Base-by-base conservation (phyloP, 2,329 filamentous ascomycete genomes). In the Microcyclosporella mali region DNA sequence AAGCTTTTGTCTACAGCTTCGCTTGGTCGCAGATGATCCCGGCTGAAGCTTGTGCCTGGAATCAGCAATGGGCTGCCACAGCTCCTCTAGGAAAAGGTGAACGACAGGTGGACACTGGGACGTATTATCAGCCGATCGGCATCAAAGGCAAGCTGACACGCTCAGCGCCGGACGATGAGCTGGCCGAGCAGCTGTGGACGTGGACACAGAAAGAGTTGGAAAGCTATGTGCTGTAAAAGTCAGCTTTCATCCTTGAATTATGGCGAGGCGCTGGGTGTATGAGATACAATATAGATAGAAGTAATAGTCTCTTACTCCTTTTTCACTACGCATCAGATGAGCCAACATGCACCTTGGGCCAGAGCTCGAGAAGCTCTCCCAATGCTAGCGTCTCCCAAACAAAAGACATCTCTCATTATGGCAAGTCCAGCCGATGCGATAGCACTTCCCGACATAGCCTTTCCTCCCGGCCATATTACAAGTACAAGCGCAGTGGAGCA, bases 81-180 rank as follows among this genome's bases (percentile, higher is more conserved):
- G 50, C 50, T 21, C 41, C 44, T 37, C 69, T 61, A 46, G 70
- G 71, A 0, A 61, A 48, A 29, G 49, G 46, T 1, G 17, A 42
- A 14, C 40, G 45, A 29, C 27, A 47, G 31, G 43, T 53, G 4
- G 37, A 40, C 28, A 49, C 18, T 25, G 50, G 50, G 9, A 33
- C n/a, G 1, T 74, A 67, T 48, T 74, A 72, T 50, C 65, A 55
- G 28, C 67, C 67, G 14, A 56, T 69, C n/a, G 67, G 62, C 0
- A 49, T 52, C 35, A 46, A 40, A 35, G 58, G 55, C 6, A 43
- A 45, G 10, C 46, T 48, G 3, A 57, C 45, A n/a, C 39, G 38
- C 4, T 44, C 46, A 18, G 56, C 50, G 3, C 44, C 46, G 33
- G 56, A 64, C 47, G 47, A 50, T 25, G 45, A 49, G 29, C 37